Percentiles rank a stretch among this genome's conserved stretches.
phyloP scores from a whole-genome alignment of 805 yeast species.

The Candida montana region DNA sequence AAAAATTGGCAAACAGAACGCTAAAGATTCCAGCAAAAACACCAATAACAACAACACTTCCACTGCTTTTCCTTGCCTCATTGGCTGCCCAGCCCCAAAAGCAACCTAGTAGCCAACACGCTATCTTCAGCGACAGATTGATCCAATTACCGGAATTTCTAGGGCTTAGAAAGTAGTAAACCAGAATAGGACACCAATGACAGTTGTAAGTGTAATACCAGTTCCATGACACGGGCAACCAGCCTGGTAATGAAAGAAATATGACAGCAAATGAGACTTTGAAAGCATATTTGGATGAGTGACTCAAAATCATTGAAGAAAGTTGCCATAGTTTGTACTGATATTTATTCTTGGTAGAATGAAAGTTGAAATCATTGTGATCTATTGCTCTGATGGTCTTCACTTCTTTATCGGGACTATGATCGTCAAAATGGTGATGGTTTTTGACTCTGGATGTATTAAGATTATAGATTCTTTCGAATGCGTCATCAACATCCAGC shows the following conservation, averaged over 20 bases:
- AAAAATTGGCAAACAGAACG: conserved; percentile 29
- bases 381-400: conserved; percentile 33
- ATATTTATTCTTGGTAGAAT: conserved; percentile 30
- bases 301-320: conserved; percentile 28
- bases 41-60: conserved; percentile 33
- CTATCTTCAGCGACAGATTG: conserved; percentile 27
- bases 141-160: conserved; percentile 35
- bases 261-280: conserved; percentile 33
- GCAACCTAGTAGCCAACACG: conserved; percentile 34
- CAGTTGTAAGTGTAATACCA: conserved; percentile 42
- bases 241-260: conserved; percentile 38
- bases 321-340: conserved; percentile 36
- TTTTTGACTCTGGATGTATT: conserved; percentile 35
- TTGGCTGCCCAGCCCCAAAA: conserved; percentile 45
- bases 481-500: conserved; percentile 40
- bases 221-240: conserved; percentile 32
- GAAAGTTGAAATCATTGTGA: conserved; percentile 37
- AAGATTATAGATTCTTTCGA: conserved; percentile 37
- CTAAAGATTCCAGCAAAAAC: conserved; percentile 35
- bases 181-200: conserved; percentile 38
- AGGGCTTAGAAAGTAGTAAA: conserved; percentile 35
- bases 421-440: conserved; percentile 1
- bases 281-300: conserved; percentile 39
- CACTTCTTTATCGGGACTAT: conserved; percentile 1
- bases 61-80: conserved; percentile 32